Base-by-base conservation (phyloP, 345 rosid genomes). In the Brassica cretica region DNA sequence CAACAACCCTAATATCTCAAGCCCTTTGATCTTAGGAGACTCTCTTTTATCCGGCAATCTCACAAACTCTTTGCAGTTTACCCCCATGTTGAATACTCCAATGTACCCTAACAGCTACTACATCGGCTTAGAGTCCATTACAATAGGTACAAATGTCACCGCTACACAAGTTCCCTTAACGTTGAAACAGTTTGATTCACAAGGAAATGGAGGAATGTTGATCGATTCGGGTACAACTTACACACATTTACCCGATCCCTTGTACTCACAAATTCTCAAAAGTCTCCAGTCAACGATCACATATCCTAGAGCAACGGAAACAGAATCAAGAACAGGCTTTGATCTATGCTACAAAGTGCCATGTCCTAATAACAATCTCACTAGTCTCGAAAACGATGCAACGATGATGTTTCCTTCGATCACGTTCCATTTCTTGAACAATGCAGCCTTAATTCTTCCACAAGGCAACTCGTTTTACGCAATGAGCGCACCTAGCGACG, bases 161-260 rank as follows among this genome's bases (percentile, higher is more conserved):
- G 29, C 68, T 67, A 73, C 84, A 33, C 62, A 63, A 67, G 89
- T 86, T 27, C 94, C 95, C 19, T 68, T 67, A 61, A 85, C 68
- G 19, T 82, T 93, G 71, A 88, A 84, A 72, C 91, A 85, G 63
- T 85, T 91, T 64, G 97, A 91, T 80, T 87, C 89, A 46, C 76
- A 58, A 30, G 97, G 98, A 29, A 91, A 91, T 69, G 96, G 98
- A 2, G 97, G 98, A 12, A 72, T 93, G 84, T 44, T 91, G 83
- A 84, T 93, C 4, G 98, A 93, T 76, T 93, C 96, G 1, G 94
- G 98, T 72, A 91, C 96, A 0, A 91, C 97, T 19, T 91, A 91
- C 76, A 91, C 98, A 30, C 97, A 91, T 77, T 80, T 91, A 2
- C 96, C 96, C 0, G 80, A 88, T 46, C 91, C 96, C 2, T 79